A percentile compares a stretch with the other conserved stretches of the same genome.
Conservation (phyloP, 768 basidiomycete species). For the Lactifluus pinguis region DNA sequence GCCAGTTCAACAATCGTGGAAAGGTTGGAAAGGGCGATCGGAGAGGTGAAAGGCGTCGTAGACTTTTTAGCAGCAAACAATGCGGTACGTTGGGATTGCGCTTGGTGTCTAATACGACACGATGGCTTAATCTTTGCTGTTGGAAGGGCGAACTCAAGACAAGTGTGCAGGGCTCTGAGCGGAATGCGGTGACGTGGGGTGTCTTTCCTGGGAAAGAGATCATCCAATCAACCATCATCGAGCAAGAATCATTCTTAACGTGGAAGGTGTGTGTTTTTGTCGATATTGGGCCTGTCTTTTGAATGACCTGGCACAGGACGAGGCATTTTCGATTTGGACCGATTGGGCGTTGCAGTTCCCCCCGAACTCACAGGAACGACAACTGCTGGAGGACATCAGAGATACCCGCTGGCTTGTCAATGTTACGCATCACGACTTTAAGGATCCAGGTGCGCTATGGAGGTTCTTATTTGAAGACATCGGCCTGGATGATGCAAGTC, state of each 20-base stretch:
- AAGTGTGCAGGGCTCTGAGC: constrained; percentile 68
- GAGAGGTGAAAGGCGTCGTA: constrained; percentile 53
- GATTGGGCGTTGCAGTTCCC: constrained; percentile 90
- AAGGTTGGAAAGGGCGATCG: constrained; percentile 49
- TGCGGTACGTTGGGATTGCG: constrained; percentile 37
- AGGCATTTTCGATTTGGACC: constrained; percentile 92
- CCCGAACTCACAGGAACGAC: constrained; percentile 61
- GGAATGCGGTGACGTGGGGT: constrained; percentile 98
- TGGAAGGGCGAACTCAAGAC: constrained; percentile 66
- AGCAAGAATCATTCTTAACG: constrained; percentile 84
- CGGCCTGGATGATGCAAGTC: background rate
- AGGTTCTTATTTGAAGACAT: constrained; percentile 54
- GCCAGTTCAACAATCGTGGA: constrained; percentile 52
- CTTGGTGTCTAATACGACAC: too few species aligned
- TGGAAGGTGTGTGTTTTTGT: constrained; percentile 70
- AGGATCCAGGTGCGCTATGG: constrained; percentile 72
- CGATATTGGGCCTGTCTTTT: background rate
- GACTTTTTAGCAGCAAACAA: constrained; percentile 82
- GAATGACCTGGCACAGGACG: constrained; percentile 48
- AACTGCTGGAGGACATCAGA: constrained; percentile 61
- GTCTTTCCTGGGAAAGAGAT: constrained; percentile 97
- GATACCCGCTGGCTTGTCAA: constrained; percentile 83
- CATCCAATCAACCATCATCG: constrained; percentile 93
- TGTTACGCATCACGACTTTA: constrained; percentile 90
- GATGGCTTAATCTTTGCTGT: background rate